Evolutionary conservation across 2,329 filamentous ascomycete species (phyloP).

Genomic region (Trichoderma hamatum): DNA sequence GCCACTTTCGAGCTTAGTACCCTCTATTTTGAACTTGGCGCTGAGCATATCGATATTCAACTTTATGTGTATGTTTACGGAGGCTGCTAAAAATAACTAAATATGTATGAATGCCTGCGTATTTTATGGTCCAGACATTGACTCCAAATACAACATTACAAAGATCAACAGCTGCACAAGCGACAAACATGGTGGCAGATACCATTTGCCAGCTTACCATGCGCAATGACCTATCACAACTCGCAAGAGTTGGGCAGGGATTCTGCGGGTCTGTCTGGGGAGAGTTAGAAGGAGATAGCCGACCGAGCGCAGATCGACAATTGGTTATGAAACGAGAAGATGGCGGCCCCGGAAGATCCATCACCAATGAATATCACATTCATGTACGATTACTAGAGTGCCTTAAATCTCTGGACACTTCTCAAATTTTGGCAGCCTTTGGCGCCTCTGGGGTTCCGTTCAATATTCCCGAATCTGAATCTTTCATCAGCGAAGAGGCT

Average conservation of each 20-base stretch:
- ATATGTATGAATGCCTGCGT: too few relatives aligned
- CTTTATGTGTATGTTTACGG: too few relatives aligned
- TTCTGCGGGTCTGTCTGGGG: neutral
- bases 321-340: neutral
- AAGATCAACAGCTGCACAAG: neutral
- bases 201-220: neutral
- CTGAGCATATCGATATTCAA: too few relatives aligned
- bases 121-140: too few relatives aligned
- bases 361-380: neutral
- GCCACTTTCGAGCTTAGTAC: too few relatives aligned
- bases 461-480: neutral
- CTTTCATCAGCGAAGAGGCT: neutral
- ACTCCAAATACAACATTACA: too few relatives aligned
- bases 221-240: neutral
- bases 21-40: too few relatives aligned
- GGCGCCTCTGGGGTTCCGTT: neutral
- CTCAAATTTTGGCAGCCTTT: neutral
- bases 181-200: neutral
- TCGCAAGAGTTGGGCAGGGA: neutral
- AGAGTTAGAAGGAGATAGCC: neutral
- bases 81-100: too few relatives aligned
- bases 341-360: neutral
- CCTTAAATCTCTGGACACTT: neutral
- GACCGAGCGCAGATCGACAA: neutral
- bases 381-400: neutral